Evolutionary conservation across 2,329 filamentous ascomycete species (phyloP).

Genomic region (Fusarium stilboides): DNA sequence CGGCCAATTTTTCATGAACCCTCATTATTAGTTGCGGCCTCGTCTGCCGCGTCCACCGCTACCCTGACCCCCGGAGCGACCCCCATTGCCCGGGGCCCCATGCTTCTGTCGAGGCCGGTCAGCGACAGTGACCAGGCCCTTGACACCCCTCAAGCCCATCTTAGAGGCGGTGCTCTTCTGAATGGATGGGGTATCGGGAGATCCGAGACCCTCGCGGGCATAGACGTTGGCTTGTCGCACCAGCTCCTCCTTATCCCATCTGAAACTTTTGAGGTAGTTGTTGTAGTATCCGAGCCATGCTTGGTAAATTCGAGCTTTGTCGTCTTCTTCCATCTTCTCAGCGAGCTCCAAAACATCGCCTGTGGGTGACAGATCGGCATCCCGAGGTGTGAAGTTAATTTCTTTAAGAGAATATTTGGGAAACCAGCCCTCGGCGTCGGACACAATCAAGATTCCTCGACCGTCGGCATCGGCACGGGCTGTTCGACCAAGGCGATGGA

Average conservation of each 20-base stretch:
- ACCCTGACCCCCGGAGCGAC: slow-evolving; percentile 12
- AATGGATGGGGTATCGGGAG: slow-evolving; percentile 63
- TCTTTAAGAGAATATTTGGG: slow-evolving; percentile 66
- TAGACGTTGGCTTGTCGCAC: slow-evolving; percentile 67
- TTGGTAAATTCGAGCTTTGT: slow-evolving; percentile 67
- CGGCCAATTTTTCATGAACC: not conserved
- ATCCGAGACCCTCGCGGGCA: slow-evolving; percentile 63
- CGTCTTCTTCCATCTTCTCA: slow-evolving; percentile 60
- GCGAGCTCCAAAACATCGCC: slow-evolving; percentile 58
- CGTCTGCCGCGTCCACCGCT: slow-evolving; percentile 25
- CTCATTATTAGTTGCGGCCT: slow-evolving; percentile 21
- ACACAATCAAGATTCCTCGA: slow-evolving; percentile 73
- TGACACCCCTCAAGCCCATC: slow-evolving; percentile 70
- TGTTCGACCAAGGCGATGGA: slow-evolving; percentile 78
- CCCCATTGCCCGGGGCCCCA: slow-evolving; percentile 16
- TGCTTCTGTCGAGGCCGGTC: slow-evolving; percentile 57
- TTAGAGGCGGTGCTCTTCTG: slow-evolving; percentile 66
- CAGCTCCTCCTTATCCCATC: slow-evolving; percentile 61
- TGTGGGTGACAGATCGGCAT: slow-evolving; percentile 61
- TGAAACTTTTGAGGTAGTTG: slow-evolving; percentile 61
- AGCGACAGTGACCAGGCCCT: slow-evolving; percentile 63
- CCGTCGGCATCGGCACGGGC: slow-evolving; percentile 76
- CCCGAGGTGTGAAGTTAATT: slow-evolving; percentile 66
- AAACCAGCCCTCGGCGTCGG: slow-evolving; percentile 67
- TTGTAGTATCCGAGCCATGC: slow-evolving; percentile 73